Conservation (phyloP, 441 rosid genomes). For the Pelargonium cotyledonis region DNA sequence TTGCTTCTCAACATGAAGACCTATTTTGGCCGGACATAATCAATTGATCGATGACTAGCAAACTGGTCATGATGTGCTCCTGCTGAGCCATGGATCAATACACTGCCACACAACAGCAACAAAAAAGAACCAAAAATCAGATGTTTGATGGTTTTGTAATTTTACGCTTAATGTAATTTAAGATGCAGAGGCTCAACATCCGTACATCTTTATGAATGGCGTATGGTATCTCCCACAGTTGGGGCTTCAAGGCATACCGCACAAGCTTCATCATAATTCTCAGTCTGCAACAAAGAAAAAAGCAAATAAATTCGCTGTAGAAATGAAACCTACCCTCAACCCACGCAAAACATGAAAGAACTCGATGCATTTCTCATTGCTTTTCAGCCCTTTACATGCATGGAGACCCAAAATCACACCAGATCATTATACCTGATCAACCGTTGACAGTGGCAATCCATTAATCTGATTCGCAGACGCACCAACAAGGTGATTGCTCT, state of each 20-base stretch:
- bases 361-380: too few species aligned
- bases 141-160: too few species aligned
- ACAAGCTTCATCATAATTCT: conserved; percentile 56
- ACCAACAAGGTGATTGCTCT: conserved; percentile 53
- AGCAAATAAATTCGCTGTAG: conserved; percentile 13
- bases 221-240: conserved; percentile 60
- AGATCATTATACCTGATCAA: conserved; percentile 53
- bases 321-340: too few species aligned
- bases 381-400: too few species aligned
- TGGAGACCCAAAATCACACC: not conserved
- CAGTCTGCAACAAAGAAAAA: conserved; percentile 48
- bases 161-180: too few species aligned
- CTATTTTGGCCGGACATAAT: too few species aligned
- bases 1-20: too few species aligned
- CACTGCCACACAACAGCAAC: conserved; percentile 55
- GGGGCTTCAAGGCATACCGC: conserved; percentile 80
- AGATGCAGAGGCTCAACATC: not conserved
- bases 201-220: conserved; percentile 84
- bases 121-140: not conserved
- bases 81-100: conserved; percentile 85
- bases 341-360: too few species aligned
- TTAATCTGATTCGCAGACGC: conserved; percentile 60
- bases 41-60: conserved; percentile 70
- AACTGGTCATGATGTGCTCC: conserved; percentile 74
- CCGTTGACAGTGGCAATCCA: conserved; percentile 68